Evolutionary conservation across 1,284 basidiomycete species (phyloP).

Genomic region (Ganoderma multipileum): DNA sequence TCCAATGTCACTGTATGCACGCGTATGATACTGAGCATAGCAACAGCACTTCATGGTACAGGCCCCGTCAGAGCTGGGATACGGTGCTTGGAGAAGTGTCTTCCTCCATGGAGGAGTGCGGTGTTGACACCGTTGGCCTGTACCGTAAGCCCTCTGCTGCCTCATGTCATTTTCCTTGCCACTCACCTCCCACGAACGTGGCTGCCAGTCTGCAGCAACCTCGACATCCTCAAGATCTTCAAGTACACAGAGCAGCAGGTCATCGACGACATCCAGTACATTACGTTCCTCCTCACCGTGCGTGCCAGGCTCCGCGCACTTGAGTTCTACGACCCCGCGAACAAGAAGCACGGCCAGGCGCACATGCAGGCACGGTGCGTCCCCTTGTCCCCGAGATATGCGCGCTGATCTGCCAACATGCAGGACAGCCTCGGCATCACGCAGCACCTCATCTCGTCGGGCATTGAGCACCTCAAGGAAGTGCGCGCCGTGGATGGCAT

Average conservation of each 20-base stretch:
- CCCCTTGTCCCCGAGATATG: constrained; percentile 4
- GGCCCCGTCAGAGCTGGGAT: constrained; percentile 80
- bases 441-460: constrained; percentile 73
- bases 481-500: constrained; percentile 60
- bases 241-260: constrained; percentile 74
- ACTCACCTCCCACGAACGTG: background rate
- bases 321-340: constrained; percentile 83
- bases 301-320: constrained; percentile 81
- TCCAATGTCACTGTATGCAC: no score
- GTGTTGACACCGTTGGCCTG: constrained; percentile 83
- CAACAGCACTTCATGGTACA: constrained; percentile 79
- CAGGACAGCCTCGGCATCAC: constrained; percentile 77
- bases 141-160: constrained; percentile 58
- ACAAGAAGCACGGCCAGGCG: constrained; percentile 87
- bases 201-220: constrained; percentile 69
- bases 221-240: constrained; percentile 79
- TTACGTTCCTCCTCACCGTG: constrained; percentile 85
- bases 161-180: background rate
- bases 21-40: background rate
- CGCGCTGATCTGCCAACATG: constrained; percentile 1
- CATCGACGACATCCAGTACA: constrained; percentile 78
- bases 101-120: constrained; percentile 88
- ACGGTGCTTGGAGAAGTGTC: constrained; percentile 85
- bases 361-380: constrained; percentile 87
- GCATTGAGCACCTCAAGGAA: constrained; percentile 76